Evolutionary conservation across 2,329 filamentous ascomycete species (phyloP).

Genomic region (Fusarium temperatum): DNA sequence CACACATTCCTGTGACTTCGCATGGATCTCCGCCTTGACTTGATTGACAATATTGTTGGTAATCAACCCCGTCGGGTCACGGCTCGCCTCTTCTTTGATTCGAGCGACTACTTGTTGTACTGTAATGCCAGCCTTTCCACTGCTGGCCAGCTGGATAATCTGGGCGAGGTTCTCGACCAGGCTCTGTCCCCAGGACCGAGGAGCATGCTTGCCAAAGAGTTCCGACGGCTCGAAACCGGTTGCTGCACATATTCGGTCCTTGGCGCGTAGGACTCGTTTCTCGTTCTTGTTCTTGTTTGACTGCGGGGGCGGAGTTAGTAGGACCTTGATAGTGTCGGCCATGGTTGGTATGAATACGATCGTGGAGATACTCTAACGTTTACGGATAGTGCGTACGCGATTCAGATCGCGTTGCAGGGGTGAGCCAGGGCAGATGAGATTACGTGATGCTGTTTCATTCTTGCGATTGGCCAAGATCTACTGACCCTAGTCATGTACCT

Average conservation of each 20-base stretch:
- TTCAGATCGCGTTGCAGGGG: neutral
- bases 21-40: neutral
- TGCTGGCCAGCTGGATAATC: neutral
- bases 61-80: neutral
- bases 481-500: accelerated
- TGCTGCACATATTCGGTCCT: neutral
- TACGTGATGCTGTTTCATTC: accelerated
- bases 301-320: neutral
- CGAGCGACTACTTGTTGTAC: neutral
- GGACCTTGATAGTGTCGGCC: neutral
- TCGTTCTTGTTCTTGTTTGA: neutral
- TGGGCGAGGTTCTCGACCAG: neutral
- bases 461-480: accelerated
- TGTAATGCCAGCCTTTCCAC: neutral
- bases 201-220: neutral
- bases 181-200: neutral
- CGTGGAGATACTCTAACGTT: neutral
- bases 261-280: neutral
- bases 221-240: neutral
- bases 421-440: neutral
- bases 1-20: neutral
- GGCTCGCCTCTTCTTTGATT: neutral
- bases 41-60: neutral
- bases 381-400: neutral
- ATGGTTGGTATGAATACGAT: neutral